A percentile compares a stretch with the other conserved stretches of the same genome.
These are phyloP conservation scores for Tetrahymena borealis DNA, from an alignment of 73 alveolate genomes.

Conservation along the genomic window DNA sequence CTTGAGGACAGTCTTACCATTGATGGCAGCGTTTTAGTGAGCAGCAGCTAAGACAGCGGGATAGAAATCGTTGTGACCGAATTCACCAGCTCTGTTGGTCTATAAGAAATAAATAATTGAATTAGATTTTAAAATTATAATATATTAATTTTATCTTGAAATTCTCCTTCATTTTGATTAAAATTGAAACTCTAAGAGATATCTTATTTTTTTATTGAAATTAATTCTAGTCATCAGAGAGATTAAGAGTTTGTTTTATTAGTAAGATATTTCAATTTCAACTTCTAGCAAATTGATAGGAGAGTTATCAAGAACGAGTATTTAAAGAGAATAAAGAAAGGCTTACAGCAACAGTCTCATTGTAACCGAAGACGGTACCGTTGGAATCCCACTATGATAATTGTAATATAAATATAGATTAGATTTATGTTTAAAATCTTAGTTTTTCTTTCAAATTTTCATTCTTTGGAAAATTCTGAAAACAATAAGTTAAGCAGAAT, in stretches of 20 bases:
- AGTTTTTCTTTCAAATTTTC: not conserved
- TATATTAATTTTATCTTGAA: no score
- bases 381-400: constrained; percentile 85
- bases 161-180: no score
- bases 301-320: no score
- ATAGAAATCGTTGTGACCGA: constrained; percentile 95
- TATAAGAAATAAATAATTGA: not conserved
- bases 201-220: no score
- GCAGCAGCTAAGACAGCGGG: constrained; percentile 95
- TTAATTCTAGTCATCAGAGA: no score
- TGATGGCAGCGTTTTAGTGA: constrained; percentile 40
- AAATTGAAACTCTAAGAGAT: no score
- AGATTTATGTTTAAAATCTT: not conserved
- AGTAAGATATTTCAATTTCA: no score
- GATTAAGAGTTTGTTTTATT: no score
- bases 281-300: no score
- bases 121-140: not conserved
- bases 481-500: not conserved
- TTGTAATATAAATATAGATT: not conserved
- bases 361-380: constrained; percentile 96
- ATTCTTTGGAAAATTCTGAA: not conserved
- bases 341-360: constrained; percentile 56
- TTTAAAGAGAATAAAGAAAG: no score
- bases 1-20: constrained; percentile 62
- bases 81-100: constrained; percentile 77